Conservation (phyloP, 208 protist species). For the Trypanosoma vivax region DNA sequence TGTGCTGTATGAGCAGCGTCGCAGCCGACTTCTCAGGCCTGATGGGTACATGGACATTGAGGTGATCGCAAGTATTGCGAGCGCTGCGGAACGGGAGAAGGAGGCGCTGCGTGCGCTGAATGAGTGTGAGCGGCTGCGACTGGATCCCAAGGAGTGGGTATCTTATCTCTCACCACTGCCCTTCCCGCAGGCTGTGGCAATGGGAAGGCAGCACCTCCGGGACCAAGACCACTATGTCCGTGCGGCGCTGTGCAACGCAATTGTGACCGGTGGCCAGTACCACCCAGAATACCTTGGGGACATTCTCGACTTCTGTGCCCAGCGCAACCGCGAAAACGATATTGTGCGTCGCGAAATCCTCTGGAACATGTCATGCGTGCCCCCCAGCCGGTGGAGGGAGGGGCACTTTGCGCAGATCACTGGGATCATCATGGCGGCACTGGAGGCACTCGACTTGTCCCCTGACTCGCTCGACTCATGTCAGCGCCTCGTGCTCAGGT, state of each 20-base stretch:
- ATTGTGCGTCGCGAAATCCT: slow-evolving; percentile 8
- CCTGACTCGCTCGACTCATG: background rate
- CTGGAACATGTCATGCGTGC: background rate
- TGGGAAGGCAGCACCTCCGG: slow-evolving; percentile 4
- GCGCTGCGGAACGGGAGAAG: slow-evolving; percentile 5
- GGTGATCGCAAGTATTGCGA: slow-evolving; percentile 1
- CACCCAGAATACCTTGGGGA: slow-evolving; percentile 10
- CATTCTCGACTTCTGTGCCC: slow-evolving; percentile 16
- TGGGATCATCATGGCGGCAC: background rate
- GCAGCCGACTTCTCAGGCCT: background rate
- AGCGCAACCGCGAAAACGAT: slow-evolving; percentile 8
- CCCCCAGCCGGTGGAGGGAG: slow-evolving; percentile 7
- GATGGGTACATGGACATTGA: slow-evolving; percentile 1
- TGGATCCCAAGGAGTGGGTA: background rate
- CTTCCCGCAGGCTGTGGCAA: slow-evolving; percentile 1
- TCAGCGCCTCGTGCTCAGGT: background rate
- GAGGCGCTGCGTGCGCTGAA: slow-evolving; percentile 11
- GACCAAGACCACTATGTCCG: slow-evolving; percentile 1
- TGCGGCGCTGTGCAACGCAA: background rate
- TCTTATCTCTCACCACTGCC: slow-evolving; percentile 2
- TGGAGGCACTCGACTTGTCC: slow-evolving; percentile 11
- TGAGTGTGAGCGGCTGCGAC: background rate
- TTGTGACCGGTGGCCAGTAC: slow-evolving; percentile 5
- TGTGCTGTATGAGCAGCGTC: background rate
- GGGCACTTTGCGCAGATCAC: slow-evolving; percentile 6